Conservation (phyloP, 345 rosid genomes). For the Linum trigynum region DNA sequence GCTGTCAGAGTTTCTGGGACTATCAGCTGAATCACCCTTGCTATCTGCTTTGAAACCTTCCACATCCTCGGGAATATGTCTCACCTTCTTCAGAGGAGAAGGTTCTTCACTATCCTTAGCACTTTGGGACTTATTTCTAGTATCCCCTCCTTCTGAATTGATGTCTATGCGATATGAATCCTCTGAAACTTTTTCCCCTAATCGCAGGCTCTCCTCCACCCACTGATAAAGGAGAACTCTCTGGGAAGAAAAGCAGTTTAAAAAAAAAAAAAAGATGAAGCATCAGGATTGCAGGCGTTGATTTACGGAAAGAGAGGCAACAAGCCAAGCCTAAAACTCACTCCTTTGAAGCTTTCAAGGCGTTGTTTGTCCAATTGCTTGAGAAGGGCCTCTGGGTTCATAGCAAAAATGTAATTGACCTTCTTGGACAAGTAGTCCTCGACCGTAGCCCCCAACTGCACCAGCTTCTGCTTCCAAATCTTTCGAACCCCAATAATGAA, state of each 20-base stretch:
- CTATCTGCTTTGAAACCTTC: conserved; percentile 14
- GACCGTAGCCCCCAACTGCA: conserved; percentile 71
- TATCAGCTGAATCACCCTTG: conserved; percentile 17
- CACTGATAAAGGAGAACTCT: conserved; percentile 56
- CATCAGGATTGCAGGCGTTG: not conserved
- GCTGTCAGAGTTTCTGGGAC: conserved; percentile 15
- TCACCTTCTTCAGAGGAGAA: conserved; percentile 27
- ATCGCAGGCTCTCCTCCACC: conserved; percentile 72
- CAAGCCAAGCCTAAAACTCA: conserved; percentile 16
- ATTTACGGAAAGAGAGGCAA: not conserved
- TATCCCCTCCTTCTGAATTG: conserved; percentile 24
- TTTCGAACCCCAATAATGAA: conserved; percentile 11
- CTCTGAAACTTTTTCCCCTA: conserved; percentile 59
- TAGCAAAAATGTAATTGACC: conserved; percentile 60
- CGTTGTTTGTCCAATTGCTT: conserved; percentile 27
- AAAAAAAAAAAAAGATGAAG: not conserved
- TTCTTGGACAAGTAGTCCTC: conserved; percentile 43
- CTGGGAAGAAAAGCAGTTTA: conserved; percentile 25
- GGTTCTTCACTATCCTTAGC: conserved; percentile 26
- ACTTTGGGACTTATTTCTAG: not conserved
- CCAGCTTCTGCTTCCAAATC: conserved; percentile 87
- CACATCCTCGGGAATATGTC: conserved; percentile 20
- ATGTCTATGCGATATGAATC: conserved; percentile 40
- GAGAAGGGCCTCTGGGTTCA: conserved; percentile 34
- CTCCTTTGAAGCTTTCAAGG: conserved; percentile 49